These are phyloP conservation scores for Chenopodium suecicum DNA, from an alignment of 148 eudicot genomes.

Conservation along the genomic window DNA sequence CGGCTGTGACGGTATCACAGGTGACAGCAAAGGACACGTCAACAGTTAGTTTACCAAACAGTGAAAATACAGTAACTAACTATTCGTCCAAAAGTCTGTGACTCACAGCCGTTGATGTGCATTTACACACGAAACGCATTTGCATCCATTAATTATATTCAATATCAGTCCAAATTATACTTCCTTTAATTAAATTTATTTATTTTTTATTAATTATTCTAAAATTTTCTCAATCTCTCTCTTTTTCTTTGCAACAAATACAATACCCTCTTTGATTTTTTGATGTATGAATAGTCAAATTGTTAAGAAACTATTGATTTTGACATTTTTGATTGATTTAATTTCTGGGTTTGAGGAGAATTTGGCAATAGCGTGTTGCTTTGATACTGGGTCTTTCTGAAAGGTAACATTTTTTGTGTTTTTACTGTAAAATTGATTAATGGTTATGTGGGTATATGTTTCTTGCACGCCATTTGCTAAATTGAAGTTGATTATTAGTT, in stretches of 20 bases:
- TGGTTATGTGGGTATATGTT: conserved; percentile 15
- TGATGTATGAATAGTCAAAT: background rate
- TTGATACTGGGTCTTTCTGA: conserved; percentile 22
- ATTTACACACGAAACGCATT: background rate
- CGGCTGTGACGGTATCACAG: background rate
- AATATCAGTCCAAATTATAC: background rate
- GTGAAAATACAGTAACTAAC: background rate
- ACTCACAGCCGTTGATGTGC: background rate
- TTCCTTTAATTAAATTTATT: background rate
- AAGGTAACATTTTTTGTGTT: conserved; percentile 17
- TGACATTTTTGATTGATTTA: conserved; percentile 6
- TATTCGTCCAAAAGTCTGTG: background rate
- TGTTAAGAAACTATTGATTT: background rate
- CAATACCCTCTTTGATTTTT: background rate
- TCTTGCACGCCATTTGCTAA: conserved; percentile 24
- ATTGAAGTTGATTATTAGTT: background rate
- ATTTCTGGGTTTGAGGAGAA: background rate
- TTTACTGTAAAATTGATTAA: background rate
- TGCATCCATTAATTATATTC: conserved; percentile 12
- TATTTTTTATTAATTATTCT: too few species aligned
- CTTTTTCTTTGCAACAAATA: too few species aligned
- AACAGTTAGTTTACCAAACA: background rate
- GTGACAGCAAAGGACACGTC: background rate
- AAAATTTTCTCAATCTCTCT: too few species aligned
- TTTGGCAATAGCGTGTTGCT: background rate